Evolutionary conservation across 2,329 filamentous ascomycete species (phyloP).

Genomic region (Lachnellula subtilissima): DNA sequence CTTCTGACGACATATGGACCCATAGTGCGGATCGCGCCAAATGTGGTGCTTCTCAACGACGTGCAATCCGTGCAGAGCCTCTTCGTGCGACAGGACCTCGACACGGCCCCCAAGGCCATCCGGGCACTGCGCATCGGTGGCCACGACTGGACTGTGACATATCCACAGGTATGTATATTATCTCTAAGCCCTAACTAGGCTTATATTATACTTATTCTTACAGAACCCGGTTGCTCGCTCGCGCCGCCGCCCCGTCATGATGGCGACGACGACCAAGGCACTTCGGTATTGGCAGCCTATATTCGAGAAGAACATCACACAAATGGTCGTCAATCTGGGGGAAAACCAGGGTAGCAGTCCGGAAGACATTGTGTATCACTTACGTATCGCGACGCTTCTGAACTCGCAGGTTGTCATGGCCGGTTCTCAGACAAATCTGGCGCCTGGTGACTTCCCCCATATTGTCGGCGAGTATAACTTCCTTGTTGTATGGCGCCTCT

Average conservation of each 20-base stretch:
- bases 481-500: slow-evolving; percentile 13
- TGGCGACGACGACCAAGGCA: slow-evolving; percentile 8
- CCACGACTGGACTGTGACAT: slow-evolving; percentile 14
- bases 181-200: no score
- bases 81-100: slow-evolving; percentile 4
- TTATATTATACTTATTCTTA: no score
- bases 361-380: slow-evolving; percentile 8
- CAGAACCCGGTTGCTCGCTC: slow-evolving; percentile 6
- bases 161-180: background rate
- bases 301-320: slow-evolving; percentile 4
- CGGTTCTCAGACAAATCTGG: slow-evolving; percentile 3
- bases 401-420: slow-evolving; percentile 11
- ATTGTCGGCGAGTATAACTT: slow-evolving; percentile 13
- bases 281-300: slow-evolving; percentile 5
- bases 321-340: slow-evolving; percentile 3
- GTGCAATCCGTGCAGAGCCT: background rate
- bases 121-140: slow-evolving; percentile 8
- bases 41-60: slow-evolving; percentile 10
- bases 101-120: slow-evolving; percentile 9
- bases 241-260: slow-evolving; percentile 10
- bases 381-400: slow-evolving; percentile 7
- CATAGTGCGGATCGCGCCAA: slow-evolving; percentile 5
- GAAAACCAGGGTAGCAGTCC: background rate
- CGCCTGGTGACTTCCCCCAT: slow-evolving; percentile 6
- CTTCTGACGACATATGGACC: slow-evolving; percentile 9